Percentiles rank a stretch among this genome's conserved stretches.
Evolutionary conservation across 352 stramenopile species (phyloP).

Genomic region (Pythium rhizo-oryzae): DNA sequence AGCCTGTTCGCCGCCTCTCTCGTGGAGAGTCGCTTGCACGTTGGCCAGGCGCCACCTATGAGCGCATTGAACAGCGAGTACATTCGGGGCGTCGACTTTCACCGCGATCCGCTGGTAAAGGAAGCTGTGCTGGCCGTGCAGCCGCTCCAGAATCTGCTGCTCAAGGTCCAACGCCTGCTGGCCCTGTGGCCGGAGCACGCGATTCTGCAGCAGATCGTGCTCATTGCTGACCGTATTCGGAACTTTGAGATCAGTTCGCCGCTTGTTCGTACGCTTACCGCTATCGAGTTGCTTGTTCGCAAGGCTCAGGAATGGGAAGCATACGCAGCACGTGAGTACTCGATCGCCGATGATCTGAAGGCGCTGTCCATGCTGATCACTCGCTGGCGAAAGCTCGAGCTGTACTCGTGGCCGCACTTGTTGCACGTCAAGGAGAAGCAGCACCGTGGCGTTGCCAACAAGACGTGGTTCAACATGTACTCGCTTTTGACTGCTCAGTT

Average conservation of each 20-base stretch:
- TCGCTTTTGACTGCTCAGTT: slow-evolving; percentile 82
- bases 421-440: slow-evolving; percentile 90
- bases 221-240: slow-evolving; percentile 88
- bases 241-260: slow-evolving; percentile 89
- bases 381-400: slow-evolving; percentile 97
- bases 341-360: slow-evolving; percentile 90
- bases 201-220: slow-evolving; percentile 95
- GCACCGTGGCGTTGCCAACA: slow-evolving; percentile 71
- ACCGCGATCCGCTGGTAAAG: slow-evolving; percentile 92
- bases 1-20: slow-evolving; percentile 67
- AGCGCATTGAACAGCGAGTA: slow-evolving; percentile 74
- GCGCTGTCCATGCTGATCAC: slow-evolving; percentile 95
- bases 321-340: slow-evolving; percentile 92
- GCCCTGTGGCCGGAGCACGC: slow-evolving; percentile 96
- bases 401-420: slow-evolving; percentile 97
- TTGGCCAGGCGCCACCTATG: slow-evolving; percentile 53
- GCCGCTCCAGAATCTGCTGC: slow-evolving; percentile 89
- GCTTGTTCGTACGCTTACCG: slow-evolving; percentile 92
- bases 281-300: slow-evolving; percentile 95
- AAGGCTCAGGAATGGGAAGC: slow-evolving; percentile 99
- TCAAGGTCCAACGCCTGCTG: slow-evolving; percentile 91
- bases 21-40: slow-evolving; percentile 68
- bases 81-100: slow-evolving; percentile 91
- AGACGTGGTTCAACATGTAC: slow-evolving; percentile 91
- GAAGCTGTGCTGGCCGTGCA: slow-evolving; percentile 90